Evolutionary conservation across 148 eudicot genomes (phyloP).

Genomic region (Nyssa sinensis): DNA sequence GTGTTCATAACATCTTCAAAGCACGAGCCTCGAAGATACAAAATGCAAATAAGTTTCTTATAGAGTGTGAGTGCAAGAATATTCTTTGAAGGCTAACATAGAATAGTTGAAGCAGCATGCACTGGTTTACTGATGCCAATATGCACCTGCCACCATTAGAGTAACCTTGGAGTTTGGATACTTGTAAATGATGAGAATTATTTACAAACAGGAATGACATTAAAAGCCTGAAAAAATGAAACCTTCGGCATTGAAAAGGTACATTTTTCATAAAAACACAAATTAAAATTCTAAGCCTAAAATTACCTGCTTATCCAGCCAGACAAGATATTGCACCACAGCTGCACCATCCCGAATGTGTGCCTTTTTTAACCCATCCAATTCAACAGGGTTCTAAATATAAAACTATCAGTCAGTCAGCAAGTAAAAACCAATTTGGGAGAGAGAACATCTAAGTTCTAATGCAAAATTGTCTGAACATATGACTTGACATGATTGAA

Average conservation of each 20-base stretch:
- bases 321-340: conserved; percentile 90
- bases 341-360: conserved; percentile 98
- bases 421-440: background rate
- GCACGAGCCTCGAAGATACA: background rate
- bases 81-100: background rate
- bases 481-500: background rate
- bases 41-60: background rate
- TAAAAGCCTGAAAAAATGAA: background rate
- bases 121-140: conserved; percentile 1
- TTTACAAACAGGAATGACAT: background rate
- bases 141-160: background rate
- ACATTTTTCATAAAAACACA: background rate
- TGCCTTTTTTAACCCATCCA: conserved; percentile 74
- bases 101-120: background rate
- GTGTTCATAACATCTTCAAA: background rate
- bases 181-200: background rate
- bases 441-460: background rate
- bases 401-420: background rate
- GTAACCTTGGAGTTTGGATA: background rate
- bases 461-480: background rate
- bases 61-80: background rate
- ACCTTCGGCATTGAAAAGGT: background rate
- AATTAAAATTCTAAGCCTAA: conserved; percentile 6
- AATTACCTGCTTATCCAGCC: conserved; percentile 96
- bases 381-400: conserved; percentile 82